Evolutionary conservation across 1,284 basidiomycete species (phyloP).

Genomic region (Porogramme epimiltina): DNA sequence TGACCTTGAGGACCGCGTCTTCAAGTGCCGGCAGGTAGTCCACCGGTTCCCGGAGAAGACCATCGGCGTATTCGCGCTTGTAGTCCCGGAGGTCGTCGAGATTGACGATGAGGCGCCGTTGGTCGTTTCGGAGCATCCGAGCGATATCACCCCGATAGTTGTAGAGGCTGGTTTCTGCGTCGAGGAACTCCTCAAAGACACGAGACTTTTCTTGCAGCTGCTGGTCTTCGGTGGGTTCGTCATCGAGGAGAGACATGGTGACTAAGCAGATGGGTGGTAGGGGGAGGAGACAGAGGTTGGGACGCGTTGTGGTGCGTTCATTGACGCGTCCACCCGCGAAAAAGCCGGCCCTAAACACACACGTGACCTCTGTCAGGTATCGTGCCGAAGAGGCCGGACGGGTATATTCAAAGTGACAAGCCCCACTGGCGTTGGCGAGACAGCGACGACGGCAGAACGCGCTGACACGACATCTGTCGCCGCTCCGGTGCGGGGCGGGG

Average conservation of each 20-base stretch:
- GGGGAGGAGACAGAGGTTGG: slow-evolving; percentile 22
- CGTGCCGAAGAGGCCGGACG: no score
- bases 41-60: slow-evolving; percentile 86
- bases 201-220: slow-evolving; percentile 75
- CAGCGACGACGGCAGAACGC: no score
- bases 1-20: slow-evolving; percentile 76
- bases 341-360: slow-evolving; percentile 32
- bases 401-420: no score
- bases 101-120: slow-evolving; percentile 92
- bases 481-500: no score
- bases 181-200: slow-evolving; percentile 87
- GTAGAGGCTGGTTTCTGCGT: slow-evolving; percentile 72
- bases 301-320: slow-evolving; percentile 16
- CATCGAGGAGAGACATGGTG: slow-evolving; percentile 63
- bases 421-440: no score
- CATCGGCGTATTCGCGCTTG: slow-evolving; percentile 80
- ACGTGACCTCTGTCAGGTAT: slow-evolving; percentile 7
- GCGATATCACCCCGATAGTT: slow-evolving; percentile 90
- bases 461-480: no score
- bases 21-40: slow-evolving; percentile 94
- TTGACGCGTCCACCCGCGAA: slow-evolving; percentile 28
- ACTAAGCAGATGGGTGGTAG: slow-evolving; percentile 11
- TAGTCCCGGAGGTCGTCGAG: slow-evolving; percentile 97
- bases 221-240: slow-evolving; percentile 66
- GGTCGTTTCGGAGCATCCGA: slow-evolving; percentile 83